phyloP scores from a whole-genome alignment of 768 basidiomycete species.

The Cystoderma amianthinum region DNA sequence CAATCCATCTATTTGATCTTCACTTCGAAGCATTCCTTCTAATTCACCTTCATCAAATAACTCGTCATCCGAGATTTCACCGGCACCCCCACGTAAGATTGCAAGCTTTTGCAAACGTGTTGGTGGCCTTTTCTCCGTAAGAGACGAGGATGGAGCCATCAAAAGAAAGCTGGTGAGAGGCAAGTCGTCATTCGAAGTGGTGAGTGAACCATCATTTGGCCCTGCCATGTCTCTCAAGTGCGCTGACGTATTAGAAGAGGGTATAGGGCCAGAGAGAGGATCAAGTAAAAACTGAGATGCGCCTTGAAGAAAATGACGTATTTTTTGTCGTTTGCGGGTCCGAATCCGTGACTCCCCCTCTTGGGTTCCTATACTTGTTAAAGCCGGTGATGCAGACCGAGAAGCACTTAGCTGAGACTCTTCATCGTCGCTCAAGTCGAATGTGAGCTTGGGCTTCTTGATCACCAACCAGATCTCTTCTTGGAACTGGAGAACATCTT shows the following conservation, averaged over 20 bases:
- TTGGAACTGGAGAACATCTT: slow-evolving; percentile 65
- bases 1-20: slow-evolving; percentile 43
- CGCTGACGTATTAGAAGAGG: slow-evolving; percentile 5
- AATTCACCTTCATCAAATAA: slow-evolving; percentile 65
- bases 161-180: slow-evolving; percentile 50
- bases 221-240: too few species aligned
- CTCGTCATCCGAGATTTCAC: slow-evolving; percentile 59
- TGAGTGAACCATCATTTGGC: neutral
- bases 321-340: slow-evolving; percentile 19
- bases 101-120: slow-evolving; percentile 64
- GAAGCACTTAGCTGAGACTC: slow-evolving; percentile 13
- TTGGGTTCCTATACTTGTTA: slow-evolving; percentile 2
- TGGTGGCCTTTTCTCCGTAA: slow-evolving; percentile 26
- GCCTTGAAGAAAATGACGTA: slow-evolving; percentile 27
- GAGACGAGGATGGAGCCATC: slow-evolving; percentile 26
- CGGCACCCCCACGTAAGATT: slow-evolving; percentile 49
- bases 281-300: slow-evolving; percentile 54
- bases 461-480: slow-evolving; percentile 50
- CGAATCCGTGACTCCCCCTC: slow-evolving; percentile 9
- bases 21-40: slow-evolving; percentile 48
- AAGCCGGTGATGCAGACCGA: too few species aligned
- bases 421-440: slow-evolving; percentile 29
- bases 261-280: slow-evolving; percentile 34
- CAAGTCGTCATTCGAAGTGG: slow-evolving; percentile 5
- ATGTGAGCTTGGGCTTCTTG: slow-evolving; percentile 26